Evolutionary conservation across 2,329 filamentous ascomycete genomes (phyloP).

Genomic region (Pestalotiopsis sp.): DNA sequence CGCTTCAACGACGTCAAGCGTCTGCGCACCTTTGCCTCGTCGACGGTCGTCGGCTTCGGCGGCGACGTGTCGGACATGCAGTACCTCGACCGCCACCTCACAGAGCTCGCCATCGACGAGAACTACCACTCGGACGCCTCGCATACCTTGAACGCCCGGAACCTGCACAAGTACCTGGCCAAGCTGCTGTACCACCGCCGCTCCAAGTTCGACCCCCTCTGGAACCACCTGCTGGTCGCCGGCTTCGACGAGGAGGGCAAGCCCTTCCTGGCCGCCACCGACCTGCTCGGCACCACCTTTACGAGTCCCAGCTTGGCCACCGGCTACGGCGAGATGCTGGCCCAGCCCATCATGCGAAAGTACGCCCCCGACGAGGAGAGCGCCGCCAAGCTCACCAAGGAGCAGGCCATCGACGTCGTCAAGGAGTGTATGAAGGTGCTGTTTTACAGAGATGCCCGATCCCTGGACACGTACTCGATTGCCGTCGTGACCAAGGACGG

Average conservation of each 20-base stretch:
- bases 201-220: slow-evolving; percentile 94
- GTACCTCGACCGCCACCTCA: slow-evolving; percentile 91
- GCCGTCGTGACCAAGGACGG: slow-evolving; percentile 87
- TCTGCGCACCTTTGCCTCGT: slow-evolving; percentile 83
- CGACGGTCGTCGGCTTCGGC: slow-evolving; percentile 87
- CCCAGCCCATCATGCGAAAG: slow-evolving; percentile 86
- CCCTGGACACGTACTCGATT: slow-evolving; percentile 88
- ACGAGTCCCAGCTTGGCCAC: slow-evolving; percentile 86
- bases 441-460: slow-evolving; percentile 95
- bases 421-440: slow-evolving; percentile 98
- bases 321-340: slow-evolving; percentile 90
- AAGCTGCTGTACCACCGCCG: slow-evolving; percentile 97
- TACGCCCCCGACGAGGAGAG: slow-evolving; percentile 83
- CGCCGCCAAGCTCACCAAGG: slow-evolving; percentile 70
- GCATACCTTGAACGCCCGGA: slow-evolving; percentile 79
- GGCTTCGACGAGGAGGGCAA: slow-evolving; percentile 79
- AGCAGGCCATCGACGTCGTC: slow-evolving; percentile 79
- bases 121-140: slow-evolving; percentile 66
- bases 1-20: slow-evolving; percentile 97
- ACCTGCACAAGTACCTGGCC: slow-evolving; percentile 93
- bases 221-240: slow-evolving; percentile 93
- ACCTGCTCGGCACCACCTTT: slow-evolving; percentile 93
- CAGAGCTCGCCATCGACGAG: slow-evolving; percentile 84
- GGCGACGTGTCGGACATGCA: slow-evolving; percentile 99
- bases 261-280: slow-evolving; percentile 90